Evolutionary conservation across 2,329 filamentous ascomycete species (phyloP), one percentile per base, ranked within the genome.

Genomic region (Paracamarosporium sp.): DNA sequence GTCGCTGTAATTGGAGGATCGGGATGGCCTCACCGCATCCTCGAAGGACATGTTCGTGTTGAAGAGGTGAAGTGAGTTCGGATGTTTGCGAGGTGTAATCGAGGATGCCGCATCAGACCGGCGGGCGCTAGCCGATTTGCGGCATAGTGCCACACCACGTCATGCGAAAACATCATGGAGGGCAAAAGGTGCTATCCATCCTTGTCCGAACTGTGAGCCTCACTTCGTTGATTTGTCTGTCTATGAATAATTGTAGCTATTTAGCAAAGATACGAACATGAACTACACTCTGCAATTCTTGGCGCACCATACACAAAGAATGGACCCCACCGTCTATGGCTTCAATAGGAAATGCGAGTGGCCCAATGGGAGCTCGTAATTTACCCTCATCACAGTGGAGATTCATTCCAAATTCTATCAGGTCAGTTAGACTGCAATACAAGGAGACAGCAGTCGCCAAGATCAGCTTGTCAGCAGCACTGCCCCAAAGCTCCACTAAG

Each of bases 1-100:
- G 47, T 64, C 64, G 35, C 66, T 57, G 30, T 74, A 76, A 30
- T 63, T 65, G 28, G 40, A n/a, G 27, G 22, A 13, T 28, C 40
- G 48, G 38, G 28, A 57, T 12, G 57, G 55, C 31, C 62, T 59
- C 53, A 47, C 59, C 44, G 41, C 60, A 55, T 64, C 64, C 20
- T 65, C 60, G 44, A 62, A 59, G 38, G 62, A 61, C 64, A 65
- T 66, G 17, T 46, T 57, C 31, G 50, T 24, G 40, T 13, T 27
- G 15, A 6, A 38, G 15, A 30, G 17, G 36, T 24, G 30, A 53
- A 31, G 31, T 53, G 27, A 45, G 40, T 22, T 33, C 38, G 25
- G 45, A 52, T 44, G 50, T 52, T 28, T 28, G 47, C 22, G 33
- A 50, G 38, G 33, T 33, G 33, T 40, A 38, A 30, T 38, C 24